These are phyloP conservation scores for Cerioporus squamosus DNA, from an alignment of 1,284 basidiomycete species.

Conservation along the genomic window DNA sequence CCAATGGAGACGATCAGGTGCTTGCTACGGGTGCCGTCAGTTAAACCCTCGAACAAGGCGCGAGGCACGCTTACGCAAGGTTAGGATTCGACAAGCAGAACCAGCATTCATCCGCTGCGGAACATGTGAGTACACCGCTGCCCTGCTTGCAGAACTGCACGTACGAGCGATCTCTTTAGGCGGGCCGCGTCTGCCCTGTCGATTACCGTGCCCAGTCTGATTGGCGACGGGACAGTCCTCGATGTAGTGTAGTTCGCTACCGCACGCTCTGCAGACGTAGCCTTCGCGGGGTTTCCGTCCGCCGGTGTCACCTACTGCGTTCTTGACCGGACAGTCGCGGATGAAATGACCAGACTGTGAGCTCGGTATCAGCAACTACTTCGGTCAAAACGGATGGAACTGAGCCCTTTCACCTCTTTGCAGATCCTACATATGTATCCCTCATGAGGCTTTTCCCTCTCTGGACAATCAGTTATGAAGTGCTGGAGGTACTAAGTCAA, in stretches of 20 bases:
- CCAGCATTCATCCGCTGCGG: constrained; percentile 87
- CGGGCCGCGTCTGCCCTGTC: constrained; percentile 51
- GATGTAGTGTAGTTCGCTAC: constrained; percentile 81
- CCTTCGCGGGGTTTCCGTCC: constrained; percentile 80
- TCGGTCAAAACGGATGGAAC: not conserved
- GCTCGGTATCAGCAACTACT: constrained; percentile 6
- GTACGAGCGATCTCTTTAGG: constrained; percentile 81
- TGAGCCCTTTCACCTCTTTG: constrained; percentile 47
- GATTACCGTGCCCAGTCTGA: constrained; percentile 43
- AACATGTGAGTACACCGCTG: not conserved
- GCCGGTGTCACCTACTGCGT: constrained; percentile 76
- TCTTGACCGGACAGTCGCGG: constrained; percentile 83
- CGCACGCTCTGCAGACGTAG: constrained; percentile 89
- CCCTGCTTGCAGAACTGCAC: constrained; percentile 31
- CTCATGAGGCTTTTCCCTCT: constrained; percentile 75
- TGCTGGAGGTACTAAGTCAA: constrained; percentile 53
- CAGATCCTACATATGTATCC: constrained; percentile 89
- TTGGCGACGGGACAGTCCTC: constrained; percentile 83
- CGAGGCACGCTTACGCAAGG: constrained; percentile 70
- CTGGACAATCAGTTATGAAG: constrained; percentile 77
- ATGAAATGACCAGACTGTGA: constrained; percentile 78
- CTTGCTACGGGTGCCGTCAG: constrained; percentile 58
- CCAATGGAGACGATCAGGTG: constrained; percentile 95
- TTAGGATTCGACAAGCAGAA: constrained; percentile 95
- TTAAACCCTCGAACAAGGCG: not conserved